These are phyloP conservation scores for Austroboletus eburneus DNA, from an alignment of 768 basidiomycete species.

Conservation along the genomic window DNA sequence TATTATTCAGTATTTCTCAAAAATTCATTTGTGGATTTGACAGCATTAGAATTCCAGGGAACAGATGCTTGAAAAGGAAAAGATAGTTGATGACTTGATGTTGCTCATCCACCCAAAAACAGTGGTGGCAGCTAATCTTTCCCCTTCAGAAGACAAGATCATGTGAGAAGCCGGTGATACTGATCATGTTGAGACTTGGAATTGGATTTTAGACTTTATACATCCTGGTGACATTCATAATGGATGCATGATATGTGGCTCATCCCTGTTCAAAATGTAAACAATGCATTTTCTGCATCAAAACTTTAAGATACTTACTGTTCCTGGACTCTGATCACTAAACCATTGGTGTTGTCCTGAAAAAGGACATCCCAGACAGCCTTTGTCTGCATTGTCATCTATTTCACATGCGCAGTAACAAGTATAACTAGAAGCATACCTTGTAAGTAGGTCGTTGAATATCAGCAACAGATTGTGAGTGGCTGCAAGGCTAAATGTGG, in stretches of 20 bases:
- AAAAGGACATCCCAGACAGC: constrained; percentile 28
- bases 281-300: background rate
- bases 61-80: constrained; percentile 26
- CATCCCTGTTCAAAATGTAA: constrained; percentile 32
- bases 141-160: constrained; percentile 42
- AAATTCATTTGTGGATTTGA: constrained; percentile 30
- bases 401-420: background rate
- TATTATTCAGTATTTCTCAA: constrained; percentile 25
- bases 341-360: constrained; percentile 23
- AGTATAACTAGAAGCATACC: constrained; percentile 17
- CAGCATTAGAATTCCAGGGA: constrained; percentile 30
- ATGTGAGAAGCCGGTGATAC: constrained; percentile 43
- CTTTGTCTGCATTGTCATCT: constrained; percentile 22
- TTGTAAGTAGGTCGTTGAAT: constrained; percentile 39
- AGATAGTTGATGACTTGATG: constrained; percentile 13
- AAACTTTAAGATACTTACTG: constrained; percentile 30
- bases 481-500: constrained; percentile 38
- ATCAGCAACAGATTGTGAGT: constrained; percentile 32
- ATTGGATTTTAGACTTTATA: background rate
- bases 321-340: constrained; percentile 43
- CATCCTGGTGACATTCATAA: background rate
- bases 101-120: constrained; percentile 26
- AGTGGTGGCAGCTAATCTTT: constrained; percentile 9
- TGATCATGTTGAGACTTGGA: constrained; percentile 39
- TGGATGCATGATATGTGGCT: constrained; percentile 40